Conservation (phyloP, 768 basidiomycete species). For the Russula lepida region DNA sequence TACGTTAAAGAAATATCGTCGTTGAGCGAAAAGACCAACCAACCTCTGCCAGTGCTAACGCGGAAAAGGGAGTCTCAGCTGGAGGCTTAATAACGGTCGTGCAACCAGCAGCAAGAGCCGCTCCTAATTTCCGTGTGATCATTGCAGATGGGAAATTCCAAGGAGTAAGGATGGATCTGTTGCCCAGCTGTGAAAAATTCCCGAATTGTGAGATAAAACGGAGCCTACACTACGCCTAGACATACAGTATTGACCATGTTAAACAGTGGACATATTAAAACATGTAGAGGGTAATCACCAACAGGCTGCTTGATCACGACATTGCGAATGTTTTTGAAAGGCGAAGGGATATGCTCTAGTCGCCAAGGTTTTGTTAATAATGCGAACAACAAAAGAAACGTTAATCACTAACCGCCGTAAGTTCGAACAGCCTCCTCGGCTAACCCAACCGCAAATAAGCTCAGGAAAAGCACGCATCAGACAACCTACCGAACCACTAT, state of each 20-base stretch:
- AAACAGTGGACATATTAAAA: neutral
- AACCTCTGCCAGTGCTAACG: slow-evolving; percentile 87
- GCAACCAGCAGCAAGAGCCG: slow-evolving; percentile 93
- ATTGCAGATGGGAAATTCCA: slow-evolving; percentile 97
- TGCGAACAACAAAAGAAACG: neutral
- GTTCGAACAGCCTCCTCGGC: slow-evolving; percentile 89
- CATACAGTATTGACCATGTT: neutral
- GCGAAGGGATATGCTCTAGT: slow-evolving; percentile 75
- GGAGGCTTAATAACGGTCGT: slow-evolving; percentile 93
- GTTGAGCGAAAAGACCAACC: slow-evolving; percentile 7
- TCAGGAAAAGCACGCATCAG: slow-evolving; percentile 1
- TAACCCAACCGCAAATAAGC: slow-evolving; percentile 27
- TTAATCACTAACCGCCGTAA: slow-evolving; percentile 60
- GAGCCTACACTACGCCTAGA: slow-evolving; percentile 40
- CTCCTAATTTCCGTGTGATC: slow-evolving; percentile 85
- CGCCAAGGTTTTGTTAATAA: neutral
- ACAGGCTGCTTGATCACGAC: slow-evolving; percentile 90
- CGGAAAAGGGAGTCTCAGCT: slow-evolving; percentile 89
- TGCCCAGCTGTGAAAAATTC: neutral
- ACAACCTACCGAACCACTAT: slow-evolving; percentile 72
- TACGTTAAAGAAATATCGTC: neutral
- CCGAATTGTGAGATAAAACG: slow-evolving; percentile 9
- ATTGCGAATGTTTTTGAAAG: slow-evolving; percentile 63
- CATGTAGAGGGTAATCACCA: slow-evolving; percentile 37
- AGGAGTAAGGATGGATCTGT: slow-evolving; percentile 69